A percentile compares a stretch with the other conserved stretches of the same genome.
phyloP scores from a whole-genome alignment of 2,329 filamentous ascomycete genomes.

The Aspergillus cejpii region DNA sequence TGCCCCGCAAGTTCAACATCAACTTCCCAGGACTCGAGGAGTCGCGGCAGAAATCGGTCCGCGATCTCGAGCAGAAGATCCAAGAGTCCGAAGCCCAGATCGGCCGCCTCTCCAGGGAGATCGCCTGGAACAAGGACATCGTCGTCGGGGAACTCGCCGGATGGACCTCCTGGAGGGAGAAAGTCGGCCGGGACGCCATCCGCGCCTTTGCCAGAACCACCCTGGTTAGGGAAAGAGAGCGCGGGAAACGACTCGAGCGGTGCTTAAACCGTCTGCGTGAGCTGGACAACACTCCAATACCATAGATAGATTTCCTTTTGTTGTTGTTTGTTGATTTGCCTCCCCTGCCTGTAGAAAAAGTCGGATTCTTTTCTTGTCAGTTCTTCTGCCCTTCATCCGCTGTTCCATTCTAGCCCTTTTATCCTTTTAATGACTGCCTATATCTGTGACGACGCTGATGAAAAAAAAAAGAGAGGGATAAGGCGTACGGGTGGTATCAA shows the following conservation, averaged over 20 bases:
- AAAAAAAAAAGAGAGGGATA: neutral
- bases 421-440: neutral
- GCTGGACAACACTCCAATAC: conserved; percentile 16
- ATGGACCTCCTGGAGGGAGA: conserved; percentile 85
- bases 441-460: conserved; percentile 1
- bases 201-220: conserved; percentile 69
- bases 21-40: conserved; percentile 63
- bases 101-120: conserved; percentile 67
- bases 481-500: neutral
- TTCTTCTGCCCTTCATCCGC: neutral
- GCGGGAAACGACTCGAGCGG: conserved; percentile 71
- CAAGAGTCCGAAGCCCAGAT: conserved; percentile 63
- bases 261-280: conserved; percentile 60
- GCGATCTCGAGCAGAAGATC: conserved; percentile 77
- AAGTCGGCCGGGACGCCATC: conserved; percentile 66
- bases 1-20: conserved; percentile 43
- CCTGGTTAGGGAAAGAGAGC: conserved; percentile 71
- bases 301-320: conserved; percentile 10
- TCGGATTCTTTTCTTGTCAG: neutral
- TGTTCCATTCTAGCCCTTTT: conserved; percentile 5
- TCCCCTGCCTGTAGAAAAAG: conserved; percentile 2
- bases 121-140: conserved; percentile 87
- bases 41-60: conserved; percentile 70
- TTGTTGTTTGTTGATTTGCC: conserved; percentile 4
- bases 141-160: conserved; percentile 86